Base-by-base conservation (phyloP, 495 filamentous ascomycete genomes). In the Astrothelium subdiscretum region DNA sequence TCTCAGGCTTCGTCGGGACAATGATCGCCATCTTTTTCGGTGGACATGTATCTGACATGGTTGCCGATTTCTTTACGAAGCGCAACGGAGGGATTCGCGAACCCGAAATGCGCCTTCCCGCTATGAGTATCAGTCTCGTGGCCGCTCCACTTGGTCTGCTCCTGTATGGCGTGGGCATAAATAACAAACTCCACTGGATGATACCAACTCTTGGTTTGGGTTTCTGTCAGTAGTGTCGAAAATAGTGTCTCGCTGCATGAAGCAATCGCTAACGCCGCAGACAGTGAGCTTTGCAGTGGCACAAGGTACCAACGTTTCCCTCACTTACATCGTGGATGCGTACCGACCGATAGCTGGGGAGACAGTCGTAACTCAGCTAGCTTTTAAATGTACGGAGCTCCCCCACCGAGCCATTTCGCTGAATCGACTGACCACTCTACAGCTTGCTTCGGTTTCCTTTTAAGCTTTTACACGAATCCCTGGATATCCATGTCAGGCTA, bases 101-200 rank as follows among this genome's bases (percentile, higher is more conserved):
- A 72, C 83, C 85, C 0, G 85, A 89, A 69, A 88, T 89, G 86
- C 75, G 85, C 24, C 70, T 88, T 31, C 80, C 80, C 4, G 77
- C 83, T 0, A 80, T 86, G 74, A 24, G 78, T 80, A 68, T 78
- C 2, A 75, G 75, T 54, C 66, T 75, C 18, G 72, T 83, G 27
- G 73, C 73, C 0, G 71, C 75, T 1, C 80, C 81, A 0, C 61
- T 81, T 8, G 69, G 73, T 0, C 63, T 83, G 11, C 67, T 82
- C 10, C 65, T 85, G 24, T 83, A 79, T 66, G 81, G 81, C 0
- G 75, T 80, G 62, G 78, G 79, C 0, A 80, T 83, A 57, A 62
- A 79, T 42, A 63, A 78, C 32, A 65, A 74, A 32, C 67, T 80
- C 27, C 80, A 81, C 60, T 83, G 81, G 81, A 83, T 83, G 8